Percentiles rank a stretch among this genome's conserved stretches.
phyloP scores from a whole-genome alignment of 352 stramenopile genomes.

The Phytopythium delawarense region DNA sequence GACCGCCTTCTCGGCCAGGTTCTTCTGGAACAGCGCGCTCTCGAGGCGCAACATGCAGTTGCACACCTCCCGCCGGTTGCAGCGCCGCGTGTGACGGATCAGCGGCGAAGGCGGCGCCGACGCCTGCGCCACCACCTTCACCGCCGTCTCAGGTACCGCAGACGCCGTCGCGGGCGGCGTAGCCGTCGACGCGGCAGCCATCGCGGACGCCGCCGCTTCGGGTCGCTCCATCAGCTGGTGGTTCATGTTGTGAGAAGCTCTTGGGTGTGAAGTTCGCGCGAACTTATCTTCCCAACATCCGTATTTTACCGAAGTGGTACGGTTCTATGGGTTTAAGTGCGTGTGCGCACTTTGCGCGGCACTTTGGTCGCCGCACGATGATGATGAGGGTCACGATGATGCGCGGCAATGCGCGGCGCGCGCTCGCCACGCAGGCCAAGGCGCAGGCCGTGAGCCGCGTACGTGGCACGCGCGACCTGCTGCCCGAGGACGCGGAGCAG shows the following conservation, averaged over 20 bases:
- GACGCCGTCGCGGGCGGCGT: not conserved
- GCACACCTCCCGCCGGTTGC: conserved; percentile 59
- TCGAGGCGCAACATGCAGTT: conserved; percentile 64
- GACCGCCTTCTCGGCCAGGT: conserved; percentile 34
- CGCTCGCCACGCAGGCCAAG: conserved; percentile 14
- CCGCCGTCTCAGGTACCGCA: conserved; percentile 3
- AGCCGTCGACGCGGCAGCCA: not conserved
- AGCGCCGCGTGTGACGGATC: conserved; percentile 54
- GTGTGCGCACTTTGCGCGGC: not conserved
- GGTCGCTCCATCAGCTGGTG: conserved; percentile 6
- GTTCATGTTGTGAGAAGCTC: not conserved
- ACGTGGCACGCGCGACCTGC: conserved; percentile 70
- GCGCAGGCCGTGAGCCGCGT: conserved; percentile 44
- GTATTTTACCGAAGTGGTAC: not conserved
- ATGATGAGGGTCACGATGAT: not conserved
- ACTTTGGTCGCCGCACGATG: not conserved
- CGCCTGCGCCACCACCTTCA: conserved; percentile 8
- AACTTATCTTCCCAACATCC: not conserved
- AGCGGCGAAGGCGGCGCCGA: conserved; percentile 4
- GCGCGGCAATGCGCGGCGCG: not conserved
- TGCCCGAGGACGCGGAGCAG: conserved; percentile 55
- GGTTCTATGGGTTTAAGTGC: not conserved
- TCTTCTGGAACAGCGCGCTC: conserved; percentile 66
- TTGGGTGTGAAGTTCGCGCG: not conserved
- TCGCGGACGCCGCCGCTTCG: not conserved